phyloP scores from a whole-genome alignment of 306 rosid genomes.

The Inga leiocalycina region DNA sequence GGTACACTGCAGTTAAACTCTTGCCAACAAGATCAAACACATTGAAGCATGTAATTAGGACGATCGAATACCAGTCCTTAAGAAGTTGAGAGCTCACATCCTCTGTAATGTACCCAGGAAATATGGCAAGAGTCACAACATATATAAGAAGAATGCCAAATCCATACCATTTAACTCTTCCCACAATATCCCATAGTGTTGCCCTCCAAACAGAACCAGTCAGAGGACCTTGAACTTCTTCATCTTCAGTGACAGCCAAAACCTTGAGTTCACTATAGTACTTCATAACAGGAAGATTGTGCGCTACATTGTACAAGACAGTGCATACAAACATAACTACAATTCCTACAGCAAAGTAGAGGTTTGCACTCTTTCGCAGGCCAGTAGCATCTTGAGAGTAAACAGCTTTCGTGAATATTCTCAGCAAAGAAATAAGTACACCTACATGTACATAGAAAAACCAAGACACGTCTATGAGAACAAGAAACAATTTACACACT shows the following conservation, averaged over 20 bases:
- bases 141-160: conserved; percentile 66
- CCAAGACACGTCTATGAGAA: not conserved
- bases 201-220: conserved; percentile 62
- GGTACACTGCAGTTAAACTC: conserved; percentile 65
- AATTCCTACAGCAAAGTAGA: conserved; percentile 74
- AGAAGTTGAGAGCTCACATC: conserved; percentile 83
- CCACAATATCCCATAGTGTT: conserved; percentile 60
- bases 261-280: conserved; percentile 67
- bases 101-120: conserved; percentile 91
- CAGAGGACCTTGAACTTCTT: conserved; percentile 54
- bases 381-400: conserved; percentile 75
- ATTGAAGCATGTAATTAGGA: conserved; percentile 71
- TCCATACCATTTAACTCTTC: conserved; percentile 81
- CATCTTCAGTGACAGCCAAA: conserved; percentile 55
- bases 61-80: conserved; percentile 81
- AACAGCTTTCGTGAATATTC: conserved; percentile 80
- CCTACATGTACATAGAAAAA: conserved; percentile 47
- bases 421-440: conserved; percentile 70
- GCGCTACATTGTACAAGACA: conserved; percentile 63
- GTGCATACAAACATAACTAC: conserved; percentile 66
- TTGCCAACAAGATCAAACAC: conserved; percentile 92
- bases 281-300: conserved; percentile 80
- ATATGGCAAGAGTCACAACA: conserved; percentile 79
- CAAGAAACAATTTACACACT: not conserved
- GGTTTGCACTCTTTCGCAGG: conserved; percentile 75